Conservation (phyloP, 805 yeast genomes). For the Barnettozyma wickerhamii region DNA sequence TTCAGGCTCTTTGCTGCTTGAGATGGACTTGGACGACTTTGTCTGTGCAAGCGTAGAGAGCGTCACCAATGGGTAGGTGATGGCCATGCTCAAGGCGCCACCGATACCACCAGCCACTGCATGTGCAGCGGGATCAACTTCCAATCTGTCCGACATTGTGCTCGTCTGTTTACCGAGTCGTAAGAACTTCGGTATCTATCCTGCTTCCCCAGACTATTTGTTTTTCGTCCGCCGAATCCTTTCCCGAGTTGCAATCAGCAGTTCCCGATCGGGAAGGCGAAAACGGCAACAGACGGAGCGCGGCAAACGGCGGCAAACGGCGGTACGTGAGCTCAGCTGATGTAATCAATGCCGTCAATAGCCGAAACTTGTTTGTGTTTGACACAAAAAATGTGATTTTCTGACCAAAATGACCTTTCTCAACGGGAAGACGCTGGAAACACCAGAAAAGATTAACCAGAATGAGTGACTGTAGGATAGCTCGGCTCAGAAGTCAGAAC, state of each 20-base stretch:
- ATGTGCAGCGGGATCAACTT: conserved; percentile 48
- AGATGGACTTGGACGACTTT: conserved; percentile 28
- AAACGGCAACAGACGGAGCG: too few relatives aligned
- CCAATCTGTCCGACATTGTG: conserved; percentile 23
- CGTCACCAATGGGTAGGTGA: conserved; percentile 87
- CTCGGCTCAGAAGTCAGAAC: too few relatives aligned
- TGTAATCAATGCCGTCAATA: too few relatives aligned
- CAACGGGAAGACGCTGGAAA: too few relatives aligned
- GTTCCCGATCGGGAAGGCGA: too few relatives aligned
- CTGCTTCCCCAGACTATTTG: conserved; percentile 1
- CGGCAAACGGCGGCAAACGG: too few relatives aligned
- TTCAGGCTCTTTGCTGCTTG: conserved; percentile 9
- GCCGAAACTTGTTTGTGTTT: conserved; percentile 3
- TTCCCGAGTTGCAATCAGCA: too few relatives aligned
- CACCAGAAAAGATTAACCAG: too few relatives aligned
- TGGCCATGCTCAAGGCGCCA: conserved; percentile 80
- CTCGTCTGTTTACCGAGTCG: too few relatives aligned
- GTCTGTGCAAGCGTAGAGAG: conserved; percentile 87
- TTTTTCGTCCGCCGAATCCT: too few relatives aligned
- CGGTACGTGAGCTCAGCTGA: background rate
- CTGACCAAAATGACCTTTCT: conserved; percentile 5
- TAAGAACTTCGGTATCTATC: background rate
- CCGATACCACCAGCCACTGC: conserved; percentile 96
- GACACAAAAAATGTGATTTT: conserved; percentile 9
- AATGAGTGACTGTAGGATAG: too few relatives aligned